phyloP scores from a whole-genome alignment of 2,329 filamentous ascomycete genomes.

The Pseudocercospora ulei region DNA sequence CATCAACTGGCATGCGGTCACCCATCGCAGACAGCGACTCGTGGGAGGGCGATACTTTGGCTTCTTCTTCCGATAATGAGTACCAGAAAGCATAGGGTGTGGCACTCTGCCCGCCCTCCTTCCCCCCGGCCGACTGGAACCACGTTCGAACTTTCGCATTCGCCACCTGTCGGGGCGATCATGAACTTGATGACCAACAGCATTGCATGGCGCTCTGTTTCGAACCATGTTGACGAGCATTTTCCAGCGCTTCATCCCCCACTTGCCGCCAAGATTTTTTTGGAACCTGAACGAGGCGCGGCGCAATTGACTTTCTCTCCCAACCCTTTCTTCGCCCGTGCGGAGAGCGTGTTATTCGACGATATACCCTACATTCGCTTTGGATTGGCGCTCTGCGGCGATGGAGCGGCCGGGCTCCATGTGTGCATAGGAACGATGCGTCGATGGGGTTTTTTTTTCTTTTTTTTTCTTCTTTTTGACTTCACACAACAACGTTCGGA shows the following conservation, averaged over 20 bases:
- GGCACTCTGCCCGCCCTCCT: too few relatives aligned
- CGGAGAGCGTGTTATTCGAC: conserved; percentile 12
- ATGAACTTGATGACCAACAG: conserved; percentile 23
- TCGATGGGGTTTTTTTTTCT: too few relatives aligned
- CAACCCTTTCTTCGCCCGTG: conserved; percentile 7
- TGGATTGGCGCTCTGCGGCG: conserved; percentile 14
- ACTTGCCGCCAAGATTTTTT: conserved; percentile 13
- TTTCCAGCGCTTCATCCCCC: conserved; percentile 18
- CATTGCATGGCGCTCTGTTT: conserved; percentile 20
- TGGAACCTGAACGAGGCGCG: conserved; percentile 10
- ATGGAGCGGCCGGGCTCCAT: conserved; percentile 8
- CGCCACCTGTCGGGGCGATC: conserved; percentile 14
- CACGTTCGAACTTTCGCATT: conserved; percentile 11
- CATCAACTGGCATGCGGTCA: conserved; percentile 41
- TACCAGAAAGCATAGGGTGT: conserved; percentile 27
- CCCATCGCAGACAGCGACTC: conserved; percentile 49
- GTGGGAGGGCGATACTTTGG: conserved; percentile 51
- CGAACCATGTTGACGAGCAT: conserved; percentile 20
- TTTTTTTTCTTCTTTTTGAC: too few relatives aligned
- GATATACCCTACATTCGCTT: conserved; percentile 28
- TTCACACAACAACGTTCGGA: too few relatives aligned
- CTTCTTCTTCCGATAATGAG: conserved; percentile 28
- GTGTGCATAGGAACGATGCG: conserved; percentile 17
- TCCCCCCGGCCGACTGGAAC: conserved; percentile 3
- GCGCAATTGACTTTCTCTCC: conserved; percentile 14